Evolutionary conservation across 805 yeast species (phyloP).

Genomic region (Teunomyces kruisii): DNA sequence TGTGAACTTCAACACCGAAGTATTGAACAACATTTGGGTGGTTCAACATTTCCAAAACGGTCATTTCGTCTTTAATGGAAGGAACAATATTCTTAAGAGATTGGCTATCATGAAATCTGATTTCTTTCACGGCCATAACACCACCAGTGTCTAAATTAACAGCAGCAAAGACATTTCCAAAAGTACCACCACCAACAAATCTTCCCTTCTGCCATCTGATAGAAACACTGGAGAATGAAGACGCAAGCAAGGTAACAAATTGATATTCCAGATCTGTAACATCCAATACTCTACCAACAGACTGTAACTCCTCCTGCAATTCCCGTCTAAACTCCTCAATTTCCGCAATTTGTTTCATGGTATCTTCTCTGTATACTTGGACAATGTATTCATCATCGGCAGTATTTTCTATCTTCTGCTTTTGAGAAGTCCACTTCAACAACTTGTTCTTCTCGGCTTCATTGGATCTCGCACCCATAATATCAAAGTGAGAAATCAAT

Average conservation of each 20-base stretch:
- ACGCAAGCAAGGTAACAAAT: constrained; percentile 79
- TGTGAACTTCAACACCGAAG: constrained; percentile 94
- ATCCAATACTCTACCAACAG: constrained; percentile 87
- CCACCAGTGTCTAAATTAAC: constrained; percentile 93
- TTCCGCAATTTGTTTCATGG: constrained; percentile 61
- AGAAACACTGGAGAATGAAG: constrained; percentile 84
- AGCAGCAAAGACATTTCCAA: constrained; percentile 92
- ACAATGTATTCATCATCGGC: constrained; percentile 40
- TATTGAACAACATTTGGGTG: constrained; percentile 97
- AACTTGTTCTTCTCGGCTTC: constrained; percentile 59
- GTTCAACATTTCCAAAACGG: constrained; percentile 88
- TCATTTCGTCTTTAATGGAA: constrained; percentile 93
- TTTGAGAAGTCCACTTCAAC: constrained; percentile 52
- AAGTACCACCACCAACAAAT: constrained; percentile 92
- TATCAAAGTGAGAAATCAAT: constrained; percentile 92
- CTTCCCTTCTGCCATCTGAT: constrained; percentile 97
- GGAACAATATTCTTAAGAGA: constrained; percentile 82
- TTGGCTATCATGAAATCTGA: constrained; percentile 84
- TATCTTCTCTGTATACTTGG: constrained; percentile 60
- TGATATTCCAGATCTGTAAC: constrained; percentile 85
- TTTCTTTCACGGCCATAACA: constrained; percentile 95
- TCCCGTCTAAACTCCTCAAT: constrained; percentile 59
- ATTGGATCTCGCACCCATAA: constrained; percentile 94
- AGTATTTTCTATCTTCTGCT: constrained; percentile 50
- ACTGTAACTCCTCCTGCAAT: constrained; percentile 38